These are phyloP conservation scores for Nakazawaea sp. DNA, from an alignment of 805 yeast genomes.

Conservation along the genomic window DNA sequence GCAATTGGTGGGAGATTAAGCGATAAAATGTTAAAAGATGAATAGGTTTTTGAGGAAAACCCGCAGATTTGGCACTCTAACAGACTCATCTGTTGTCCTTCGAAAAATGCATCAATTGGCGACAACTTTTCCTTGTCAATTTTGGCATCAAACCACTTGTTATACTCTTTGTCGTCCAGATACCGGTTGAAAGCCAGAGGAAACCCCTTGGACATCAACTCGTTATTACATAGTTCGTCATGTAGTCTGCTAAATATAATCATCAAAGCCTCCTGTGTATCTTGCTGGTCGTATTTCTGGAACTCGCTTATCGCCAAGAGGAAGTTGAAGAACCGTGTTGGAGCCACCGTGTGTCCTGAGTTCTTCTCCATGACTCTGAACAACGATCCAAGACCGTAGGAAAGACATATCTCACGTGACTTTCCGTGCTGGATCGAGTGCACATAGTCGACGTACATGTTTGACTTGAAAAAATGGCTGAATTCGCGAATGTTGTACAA, in stretches of 20 bases:
- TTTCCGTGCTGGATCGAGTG: conserved; percentile 22
- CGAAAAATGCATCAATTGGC: conserved; percentile 59
- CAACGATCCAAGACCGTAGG: conserved; percentile 17
- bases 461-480: conserved; percentile 39
- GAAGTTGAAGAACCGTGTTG: conserved; percentile 19
- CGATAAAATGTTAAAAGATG: conserved; percentile 57
- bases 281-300: conserved; percentile 52
- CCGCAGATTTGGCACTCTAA: conserved; percentile 63
- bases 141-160: conserved; percentile 51
- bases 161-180: conserved; percentile 38
- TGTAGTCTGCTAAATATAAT: conserved; percentile 63
- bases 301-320: conserved; percentile 10
- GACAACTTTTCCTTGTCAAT: conserved; percentile 54
- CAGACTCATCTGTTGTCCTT: conserved; percentile 66
- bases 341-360: conserved; percentile 15
- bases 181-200: conserved; percentile 12
- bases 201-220: conserved; percentile 11
- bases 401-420: conserved; percentile 8
- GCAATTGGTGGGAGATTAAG: conserved; percentile 47
- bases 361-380: conserved; percentile 16
- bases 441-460: conserved; percentile 35
- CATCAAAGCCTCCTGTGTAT: conserved; percentile 70
- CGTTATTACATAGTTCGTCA: conserved; percentile 44
- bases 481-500: conserved; percentile 49
- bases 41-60: conserved; percentile 48